These are phyloP conservation scores for Puccinia horiana DNA, from an alignment of 1,284 basidiomycete species.

Conservation along the genomic window DNA sequence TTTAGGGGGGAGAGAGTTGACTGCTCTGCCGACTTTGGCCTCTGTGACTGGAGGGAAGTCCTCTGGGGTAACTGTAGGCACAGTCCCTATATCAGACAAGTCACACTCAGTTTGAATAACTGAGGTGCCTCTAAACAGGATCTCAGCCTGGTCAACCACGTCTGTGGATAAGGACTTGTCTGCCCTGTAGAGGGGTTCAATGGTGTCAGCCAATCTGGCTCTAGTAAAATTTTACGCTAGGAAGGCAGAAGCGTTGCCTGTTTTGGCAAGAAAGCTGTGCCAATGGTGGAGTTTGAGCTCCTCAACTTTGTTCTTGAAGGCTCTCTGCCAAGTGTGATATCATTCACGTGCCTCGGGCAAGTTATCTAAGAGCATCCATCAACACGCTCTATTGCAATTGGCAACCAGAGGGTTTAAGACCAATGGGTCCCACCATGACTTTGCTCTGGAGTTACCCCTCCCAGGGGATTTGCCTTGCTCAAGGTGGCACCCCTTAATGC, in stretches of 20 bases:
- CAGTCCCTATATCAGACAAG: not conserved
- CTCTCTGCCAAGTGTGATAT: conserved; percentile 6
- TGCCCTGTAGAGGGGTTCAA: not conserved
- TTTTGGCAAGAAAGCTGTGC: not conserved
- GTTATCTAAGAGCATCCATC: conserved; percentile 25
- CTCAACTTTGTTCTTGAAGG: conserved; percentile 25
- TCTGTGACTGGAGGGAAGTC: conserved; percentile 7
- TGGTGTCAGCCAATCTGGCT: not conserved
- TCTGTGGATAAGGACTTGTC: not conserved
- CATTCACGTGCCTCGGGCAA: not conserved
- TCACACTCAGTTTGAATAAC: not conserved
- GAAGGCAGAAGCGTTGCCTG: not conserved
- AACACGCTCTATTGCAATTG: not conserved
- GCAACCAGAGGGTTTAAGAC: not conserved
- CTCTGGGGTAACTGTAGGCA: not conserved
- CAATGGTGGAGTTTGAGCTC: conserved; percentile 2
- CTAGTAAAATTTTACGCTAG: conserved; percentile 3
- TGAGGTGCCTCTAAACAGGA: conserved; percentile 25
- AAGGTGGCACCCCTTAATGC: not conserved
- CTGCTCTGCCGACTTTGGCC: not conserved
- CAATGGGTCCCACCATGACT: not conserved
- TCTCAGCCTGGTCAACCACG: not conserved
- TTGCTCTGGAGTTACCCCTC: not conserved
- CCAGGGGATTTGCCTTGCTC: not conserved
- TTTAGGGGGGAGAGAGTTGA: not conserved